Conservation (phyloP, 2,329 filamentous ascomycete species). For the Fusarium sp. region DNA sequence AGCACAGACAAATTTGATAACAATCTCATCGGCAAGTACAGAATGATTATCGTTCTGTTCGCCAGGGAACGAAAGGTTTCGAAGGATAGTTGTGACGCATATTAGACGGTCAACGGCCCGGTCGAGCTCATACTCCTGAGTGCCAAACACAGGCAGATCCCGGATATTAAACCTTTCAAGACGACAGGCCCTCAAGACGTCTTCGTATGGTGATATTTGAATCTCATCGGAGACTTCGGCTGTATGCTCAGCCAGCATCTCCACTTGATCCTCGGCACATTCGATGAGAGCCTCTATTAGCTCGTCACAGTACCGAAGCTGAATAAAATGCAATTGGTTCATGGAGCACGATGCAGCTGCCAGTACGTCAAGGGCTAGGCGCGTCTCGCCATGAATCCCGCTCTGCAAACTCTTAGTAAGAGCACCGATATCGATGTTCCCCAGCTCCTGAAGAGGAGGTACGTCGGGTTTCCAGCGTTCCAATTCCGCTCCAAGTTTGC, state of each 20-base stretch:
- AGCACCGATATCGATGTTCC: constrained; percentile 88
- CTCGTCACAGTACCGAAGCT: constrained; percentile 82
- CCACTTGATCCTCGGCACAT: constrained; percentile 88
- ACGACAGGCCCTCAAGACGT: constrained; percentile 81
- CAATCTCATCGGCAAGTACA: constrained; percentile 76
- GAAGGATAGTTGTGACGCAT: constrained; percentile 89
- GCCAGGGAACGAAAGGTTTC: constrained; percentile 88
- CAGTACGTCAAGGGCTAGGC: constrained; percentile 86
- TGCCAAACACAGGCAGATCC: constrained; percentile 78
- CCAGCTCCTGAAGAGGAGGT: constrained; percentile 79
- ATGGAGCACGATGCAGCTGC: constrained; percentile 72
- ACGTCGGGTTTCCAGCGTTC: constrained; percentile 76
- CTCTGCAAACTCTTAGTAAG: constrained; percentile 90
- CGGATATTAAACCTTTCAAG: constrained; percentile 77
- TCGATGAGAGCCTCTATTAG: constrained; percentile 88
- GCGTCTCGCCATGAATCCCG: constrained; percentile 88
- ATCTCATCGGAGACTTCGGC: constrained; percentile 89
- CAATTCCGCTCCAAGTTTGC: constrained; percentile 72
- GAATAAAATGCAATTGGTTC: constrained; percentile 70
- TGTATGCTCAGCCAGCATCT: constrained; percentile 83
- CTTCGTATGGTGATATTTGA: constrained; percentile 85
- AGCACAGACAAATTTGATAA: constrained; percentile 85
- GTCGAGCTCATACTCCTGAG: constrained; percentile 81
- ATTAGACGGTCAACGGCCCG: constrained; percentile 87
- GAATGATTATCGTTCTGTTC: constrained; percentile 71